These are phyloP conservation scores for Fusarium palustre DNA, from an alignment of 2,329 filamentous ascomycete species.

Conservation along the genomic window DNA sequence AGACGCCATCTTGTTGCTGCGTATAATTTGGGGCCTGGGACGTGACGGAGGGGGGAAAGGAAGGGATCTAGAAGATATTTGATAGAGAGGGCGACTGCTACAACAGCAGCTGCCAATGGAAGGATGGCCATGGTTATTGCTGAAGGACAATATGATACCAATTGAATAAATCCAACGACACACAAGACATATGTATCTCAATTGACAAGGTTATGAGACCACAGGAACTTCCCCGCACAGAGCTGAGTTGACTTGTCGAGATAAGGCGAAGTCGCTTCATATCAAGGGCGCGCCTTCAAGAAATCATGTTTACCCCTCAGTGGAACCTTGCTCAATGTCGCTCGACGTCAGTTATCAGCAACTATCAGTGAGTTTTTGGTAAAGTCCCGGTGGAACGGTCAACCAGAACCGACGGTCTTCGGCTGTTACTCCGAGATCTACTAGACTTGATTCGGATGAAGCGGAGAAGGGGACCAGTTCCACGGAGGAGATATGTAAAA, in stretches of 20 bases:
- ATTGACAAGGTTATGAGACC: background rate
- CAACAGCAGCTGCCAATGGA: background rate
- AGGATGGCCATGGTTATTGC: background rate
- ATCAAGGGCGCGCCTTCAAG: background rate
- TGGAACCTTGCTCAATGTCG: background rate
- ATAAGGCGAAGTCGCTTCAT: background rate
- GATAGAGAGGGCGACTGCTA: slow-evolving; percentile 12
- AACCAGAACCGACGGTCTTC: background rate
- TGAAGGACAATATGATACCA: too few species aligned
- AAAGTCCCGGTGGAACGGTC: background rate
- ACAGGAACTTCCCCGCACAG: background rate
- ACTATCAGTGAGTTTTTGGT: background rate
- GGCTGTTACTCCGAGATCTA: background rate
- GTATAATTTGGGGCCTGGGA: slow-evolving; percentile 55
- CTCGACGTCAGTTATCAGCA: background rate
- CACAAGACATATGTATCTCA: background rate
- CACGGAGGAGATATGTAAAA: background rate
- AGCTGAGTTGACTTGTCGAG: background rate
- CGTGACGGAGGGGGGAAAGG: slow-evolving; percentile 7
- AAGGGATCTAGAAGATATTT: slow-evolving; percentile 23
- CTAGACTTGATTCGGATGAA: background rate
- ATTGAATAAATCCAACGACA: background rate
- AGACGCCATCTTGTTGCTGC: slow-evolving; percentile 59
- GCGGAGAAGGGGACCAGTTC: background rate
- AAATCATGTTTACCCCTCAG: background rate